A percentile compares a stretch with the other conserved stretches of the same genome.
phyloP scores from a whole-genome alignment of 805 yeast species.

The Vanderwaltozyma polyspora region DNA sequence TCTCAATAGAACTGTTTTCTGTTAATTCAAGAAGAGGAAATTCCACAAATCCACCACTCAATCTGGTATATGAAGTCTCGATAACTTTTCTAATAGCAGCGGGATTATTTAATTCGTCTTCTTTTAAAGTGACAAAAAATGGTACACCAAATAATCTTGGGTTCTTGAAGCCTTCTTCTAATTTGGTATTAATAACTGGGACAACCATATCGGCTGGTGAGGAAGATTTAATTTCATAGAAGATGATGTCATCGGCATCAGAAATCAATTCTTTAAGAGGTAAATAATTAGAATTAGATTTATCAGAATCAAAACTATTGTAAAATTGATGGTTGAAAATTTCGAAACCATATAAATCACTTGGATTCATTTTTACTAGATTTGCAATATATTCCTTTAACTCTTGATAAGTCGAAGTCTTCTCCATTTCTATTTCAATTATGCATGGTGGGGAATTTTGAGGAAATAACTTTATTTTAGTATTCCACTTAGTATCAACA shows the following conservation, averaged over 20 bases:
- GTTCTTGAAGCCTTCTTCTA: constrained; percentile 30
- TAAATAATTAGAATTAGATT: constrained; percentile 38
- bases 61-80: constrained; percentile 36
- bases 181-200: constrained; percentile 46
- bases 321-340: constrained; percentile 59
- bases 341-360: constrained; percentile 41
- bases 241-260: constrained; percentile 49
- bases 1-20: constrained; percentile 13
- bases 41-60: constrained; percentile 33
- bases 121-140: constrained; percentile 48
- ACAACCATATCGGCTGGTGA: constrained; percentile 39
- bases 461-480: constrained; percentile 52
- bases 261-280: constrained; percentile 61
- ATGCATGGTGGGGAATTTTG: constrained; percentile 37
- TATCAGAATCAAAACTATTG: constrained; percentile 55
- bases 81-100: constrained; percentile 49
- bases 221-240: constrained; percentile 42
- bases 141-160: constrained; percentile 63
- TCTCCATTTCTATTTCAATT: constrained; percentile 63
- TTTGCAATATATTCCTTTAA: constrained; percentile 50
- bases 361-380: constrained; percentile 29
- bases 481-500: constrained; percentile 58
- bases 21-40: constrained; percentile 12
- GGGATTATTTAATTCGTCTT: constrained; percentile 43
- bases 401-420: constrained; percentile 51